Base-by-base conservation (phyloP, 2,329 filamentous ascomycete genomes). In the Alternaria brassicae region DNA sequence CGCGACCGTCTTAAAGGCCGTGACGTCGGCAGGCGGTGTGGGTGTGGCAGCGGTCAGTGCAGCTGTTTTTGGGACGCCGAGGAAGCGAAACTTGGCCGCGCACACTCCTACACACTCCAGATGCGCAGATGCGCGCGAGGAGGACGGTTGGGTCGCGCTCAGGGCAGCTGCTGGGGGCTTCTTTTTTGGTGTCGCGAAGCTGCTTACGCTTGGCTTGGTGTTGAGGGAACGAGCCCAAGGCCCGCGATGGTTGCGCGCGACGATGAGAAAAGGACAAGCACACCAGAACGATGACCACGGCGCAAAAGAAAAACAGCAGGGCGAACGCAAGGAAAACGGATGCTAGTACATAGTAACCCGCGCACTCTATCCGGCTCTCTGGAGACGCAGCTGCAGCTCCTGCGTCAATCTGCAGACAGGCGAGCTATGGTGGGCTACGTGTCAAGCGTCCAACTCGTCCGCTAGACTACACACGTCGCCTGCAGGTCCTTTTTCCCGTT, bases 351-450 rank as follows among this genome's bases (percentile, higher is more conserved):
- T n/a, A n/a, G n/a, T 73, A 76, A 71, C 68, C 69, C 70, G 65
- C 61, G 60, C 59, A 66, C 66, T 69, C 65, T 70, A 67, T 69
- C 75, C 72, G 66, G 66, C 61, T 56, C 61, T 63, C 68, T 74
- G 73, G 73, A 67, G 68, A 71, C 71, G 72, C 66, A 69, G 69
- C 61, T 74, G 74, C 74, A 77, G 72, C 70, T 73, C 71, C 74
- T 77, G 75, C 74, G 72, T 77, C 74, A 77, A 76, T 76, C 56
- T 77, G 74, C 75, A 77, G 72, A 62, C 62, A 69, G 63, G 70
- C 72, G 73, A 75, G 72, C 69, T 61, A 65, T 74, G 69, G 68
- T 71, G 70, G 69, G 69, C 67, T 71, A 75, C 72, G 72, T 74
- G 71, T 73, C 71, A 73, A 73, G 69, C 72, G 72, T 69, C 65